Evolutionary conservation across 352 stramenopile species (phyloP).

Genomic region (Globisporangium middletonii): DNA sequence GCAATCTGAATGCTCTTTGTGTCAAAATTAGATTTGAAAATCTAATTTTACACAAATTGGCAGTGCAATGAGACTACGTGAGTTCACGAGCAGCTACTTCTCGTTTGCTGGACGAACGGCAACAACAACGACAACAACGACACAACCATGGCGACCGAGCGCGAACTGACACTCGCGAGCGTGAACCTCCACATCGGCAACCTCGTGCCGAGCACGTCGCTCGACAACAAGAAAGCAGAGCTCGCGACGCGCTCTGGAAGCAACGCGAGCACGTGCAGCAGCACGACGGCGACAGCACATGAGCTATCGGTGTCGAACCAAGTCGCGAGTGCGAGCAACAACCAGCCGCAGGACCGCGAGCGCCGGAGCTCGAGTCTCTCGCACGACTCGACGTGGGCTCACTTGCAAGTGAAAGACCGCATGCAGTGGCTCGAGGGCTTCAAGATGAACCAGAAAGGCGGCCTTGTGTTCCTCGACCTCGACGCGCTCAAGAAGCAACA

Average conservation of each 20-base stretch:
- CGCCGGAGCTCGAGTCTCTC: slow-evolving; percentile 8
- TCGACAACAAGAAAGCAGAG: slow-evolving; percentile 11
- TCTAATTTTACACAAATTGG: too few species aligned
- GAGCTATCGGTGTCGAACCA: background rate
- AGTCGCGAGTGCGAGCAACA: background rate
- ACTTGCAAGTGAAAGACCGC: slow-evolving; percentile 44
- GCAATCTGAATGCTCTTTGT: too few species aligned
- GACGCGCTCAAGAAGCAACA: slow-evolving; percentile 75
- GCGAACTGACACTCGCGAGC: slow-evolving; percentile 27
- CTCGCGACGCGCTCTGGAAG: slow-evolving; percentile 1
- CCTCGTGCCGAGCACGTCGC: slow-evolving; percentile 38
- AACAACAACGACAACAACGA: too few species aligned
- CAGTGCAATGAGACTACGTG: too few species aligned
- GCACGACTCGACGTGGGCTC: slow-evolving; percentile 30
- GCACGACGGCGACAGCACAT: background rate
- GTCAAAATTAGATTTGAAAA: too few species aligned
- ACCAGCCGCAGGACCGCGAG: slow-evolving; percentile 4
- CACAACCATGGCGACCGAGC: slow-evolving; percentile 5
- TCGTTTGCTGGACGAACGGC: too few species aligned
- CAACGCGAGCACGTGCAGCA: slow-evolving; percentile 6
- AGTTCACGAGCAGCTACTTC: too few species aligned
- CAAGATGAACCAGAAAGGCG: slow-evolving; percentile 66
- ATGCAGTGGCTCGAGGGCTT: slow-evolving; percentile 56
- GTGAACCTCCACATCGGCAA: slow-evolving; percentile 53
- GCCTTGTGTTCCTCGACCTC: slow-evolving; percentile 56